phyloP scores from a whole-genome alignment of 805 yeast genomes.

The Alloascoidea africana region DNA sequence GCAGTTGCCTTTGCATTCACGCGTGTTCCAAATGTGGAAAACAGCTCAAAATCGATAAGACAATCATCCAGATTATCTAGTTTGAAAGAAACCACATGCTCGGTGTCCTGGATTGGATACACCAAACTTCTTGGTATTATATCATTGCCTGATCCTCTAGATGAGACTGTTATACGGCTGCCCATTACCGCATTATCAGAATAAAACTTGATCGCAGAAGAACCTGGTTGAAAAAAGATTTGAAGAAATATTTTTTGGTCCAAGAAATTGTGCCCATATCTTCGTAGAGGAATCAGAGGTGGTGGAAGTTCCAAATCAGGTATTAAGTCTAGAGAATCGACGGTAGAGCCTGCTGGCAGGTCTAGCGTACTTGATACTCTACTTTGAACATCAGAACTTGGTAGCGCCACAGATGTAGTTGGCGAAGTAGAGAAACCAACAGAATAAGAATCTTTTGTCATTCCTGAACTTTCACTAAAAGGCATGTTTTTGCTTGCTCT shows the following conservation, averaged over 20 bases:
- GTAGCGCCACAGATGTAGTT: neutral
- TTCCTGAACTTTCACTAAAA: too few species aligned
- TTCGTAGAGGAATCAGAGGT: conserved; percentile 83
- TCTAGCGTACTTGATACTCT: neutral
- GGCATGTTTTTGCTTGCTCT: conserved; percentile 19
- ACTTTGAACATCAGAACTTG: too few species aligned
- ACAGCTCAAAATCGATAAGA: conserved; percentile 73
- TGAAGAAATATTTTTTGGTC: conserved; percentile 83
- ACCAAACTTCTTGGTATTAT: conserved; percentile 78
- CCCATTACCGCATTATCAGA: conserved; percentile 22
- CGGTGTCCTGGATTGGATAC: conserved; percentile 59
- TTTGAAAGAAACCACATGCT: conserved; percentile 66
- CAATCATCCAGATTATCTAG: conserved; percentile 64
- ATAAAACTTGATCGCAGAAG: conserved; percentile 25
- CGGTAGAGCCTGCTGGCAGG: too few species aligned
- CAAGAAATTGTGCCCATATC: conserved; percentile 91
- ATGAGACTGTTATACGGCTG: conserved; percentile 66
- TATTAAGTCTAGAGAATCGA: conserved; percentile 45
- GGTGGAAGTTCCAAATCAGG: conserved; percentile 92
- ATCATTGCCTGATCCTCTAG: conserved; percentile 48
- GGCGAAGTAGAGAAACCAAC: neutral
- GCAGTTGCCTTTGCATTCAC: conserved; percentile 82
- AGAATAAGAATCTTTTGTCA: neutral
- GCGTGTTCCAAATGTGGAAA: conserved; percentile 90
- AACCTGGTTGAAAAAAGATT: conserved; percentile 41